phyloP scores from a whole-genome alignment of 805 yeast species.

The Barnettozyma pratensis region DNA sequence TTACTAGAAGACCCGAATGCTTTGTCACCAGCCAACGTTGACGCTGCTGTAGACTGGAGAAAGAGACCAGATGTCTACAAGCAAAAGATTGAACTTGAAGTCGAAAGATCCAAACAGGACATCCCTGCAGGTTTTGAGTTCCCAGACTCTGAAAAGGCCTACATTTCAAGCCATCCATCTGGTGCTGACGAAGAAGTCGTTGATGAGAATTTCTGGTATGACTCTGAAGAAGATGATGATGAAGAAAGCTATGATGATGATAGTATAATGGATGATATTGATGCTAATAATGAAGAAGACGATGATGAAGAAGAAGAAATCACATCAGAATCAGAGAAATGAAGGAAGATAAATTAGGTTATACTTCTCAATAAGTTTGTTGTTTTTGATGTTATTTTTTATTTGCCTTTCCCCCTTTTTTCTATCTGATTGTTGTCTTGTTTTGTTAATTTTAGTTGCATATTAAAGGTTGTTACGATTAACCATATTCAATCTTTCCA shows the following conservation, averaged over 20 bases:
- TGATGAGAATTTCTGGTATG: slow-evolving; percentile 84
- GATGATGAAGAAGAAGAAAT: slow-evolving; percentile 40
- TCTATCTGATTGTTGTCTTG: not conserved
- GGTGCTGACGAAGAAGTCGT: slow-evolving; percentile 48
- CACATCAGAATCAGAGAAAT: slow-evolving; percentile 26
- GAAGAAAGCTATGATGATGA: slow-evolving; percentile 51
- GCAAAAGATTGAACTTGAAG: slow-evolving; percentile 73
- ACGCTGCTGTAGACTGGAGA: slow-evolving; percentile 89
- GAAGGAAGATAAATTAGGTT: slow-evolving; percentile 1
- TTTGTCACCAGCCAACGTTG: slow-evolving; percentile 92
- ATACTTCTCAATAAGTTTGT: too few relatives aligned
- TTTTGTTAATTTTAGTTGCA: not conserved
- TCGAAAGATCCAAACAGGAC: slow-evolving; percentile 75
- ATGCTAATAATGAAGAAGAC: slow-evolving; percentile 55
- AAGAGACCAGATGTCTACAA: slow-evolving; percentile 74
- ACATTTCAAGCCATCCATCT: slow-evolving; percentile 34
- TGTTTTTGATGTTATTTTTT: too few relatives aligned
- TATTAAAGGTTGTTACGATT: not conserved
- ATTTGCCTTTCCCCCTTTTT: not conserved
- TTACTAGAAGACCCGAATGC: slow-evolving; percentile 91
- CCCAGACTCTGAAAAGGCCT: slow-evolving; percentile 66
- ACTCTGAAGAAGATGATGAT: slow-evolving; percentile 41
- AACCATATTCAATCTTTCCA: not conserved
- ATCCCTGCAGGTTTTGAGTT: slow-evolving; percentile 82
- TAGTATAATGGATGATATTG: slow-evolving; percentile 41